Base-by-base conservation (phyloP, 192 early-diverging fungal genomes). In the Entrophospora sp. region DNA sequence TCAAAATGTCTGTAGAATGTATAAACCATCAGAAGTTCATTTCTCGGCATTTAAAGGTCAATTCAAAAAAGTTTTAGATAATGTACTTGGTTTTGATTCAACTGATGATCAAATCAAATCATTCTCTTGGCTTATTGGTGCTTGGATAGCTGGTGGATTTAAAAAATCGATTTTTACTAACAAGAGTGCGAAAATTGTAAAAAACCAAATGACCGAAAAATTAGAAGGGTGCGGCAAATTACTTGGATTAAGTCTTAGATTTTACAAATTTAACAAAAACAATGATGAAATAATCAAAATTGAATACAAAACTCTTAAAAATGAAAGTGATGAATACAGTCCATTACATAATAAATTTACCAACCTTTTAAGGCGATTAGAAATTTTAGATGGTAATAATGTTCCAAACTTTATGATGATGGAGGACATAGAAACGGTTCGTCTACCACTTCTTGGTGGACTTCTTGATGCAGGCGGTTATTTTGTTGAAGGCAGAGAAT, bases 401-500 rank as follows among this genome's bases (percentile, higher is more conserved):
- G 27, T 75, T 45, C 71, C 77, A 3, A 64, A 67, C 9, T 65
- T 68, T 9, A 7, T 76, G n/a, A 73, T 73, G 77, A 22, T 56
- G 8, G 44, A 69, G 4, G 71, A 72, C 32, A 37, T 60, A 27
- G 61, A 45, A n/a, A 55, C 63, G n/a, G 52, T 55, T 64, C 65
- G 77, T 16, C 61, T 53, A 16, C 75, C 72, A 24, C 70, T 79
- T 43, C 43, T 79, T 4, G 75, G 61, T 38, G 77, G 77, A 2
- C 38, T 74, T 16, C 32, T 78, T 32, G 73, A 77, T 34, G 66
- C n/a, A n/a, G n/a, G n/a, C n/a, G n/a, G n/a, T n/a, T n/a, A n/a
- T n/a, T n/a, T n/a, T n/a, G n/a, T n/a, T n/a, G n/a, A n/a, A n/a
- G n/a, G n/a, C n/a, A n/a, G n/a, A n/a, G n/a, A n/a, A n/a, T n/a